Conservation (phyloP, 2,329 filamentous ascomycete species). For the Stromatinia cepivora region DNA sequence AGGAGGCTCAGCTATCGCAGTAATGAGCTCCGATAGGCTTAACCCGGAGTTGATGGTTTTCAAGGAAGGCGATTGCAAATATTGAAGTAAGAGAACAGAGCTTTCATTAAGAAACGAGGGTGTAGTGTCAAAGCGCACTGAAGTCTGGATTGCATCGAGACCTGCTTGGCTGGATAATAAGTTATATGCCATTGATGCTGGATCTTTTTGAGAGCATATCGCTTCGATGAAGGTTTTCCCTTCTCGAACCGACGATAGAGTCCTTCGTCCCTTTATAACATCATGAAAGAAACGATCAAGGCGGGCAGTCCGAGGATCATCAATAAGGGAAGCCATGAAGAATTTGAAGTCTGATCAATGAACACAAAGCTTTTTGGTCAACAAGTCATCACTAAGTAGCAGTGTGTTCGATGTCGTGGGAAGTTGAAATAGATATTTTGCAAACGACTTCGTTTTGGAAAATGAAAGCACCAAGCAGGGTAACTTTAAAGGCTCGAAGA, state of each 20-base stretch:
- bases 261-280: constrained; percentile 44
- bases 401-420: not conserved
- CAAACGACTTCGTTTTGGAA: not conserved
- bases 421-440: not conserved
- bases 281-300: constrained; percentile 45
- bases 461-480: not conserved
- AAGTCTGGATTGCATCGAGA: constrained; percentile 43
- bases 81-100: constrained; percentile 41
- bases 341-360: not conserved
- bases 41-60: constrained; percentile 32
- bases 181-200: constrained; percentile 45
- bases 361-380: not conserved
- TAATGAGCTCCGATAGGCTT: constrained; percentile 48
- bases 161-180: constrained; percentile 43
- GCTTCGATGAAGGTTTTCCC: constrained; percentile 52
- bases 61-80: constrained; percentile 39
- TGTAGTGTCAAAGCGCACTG: constrained; percentile 48
- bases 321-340: constrained; percentile 5
- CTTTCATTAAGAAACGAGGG: constrained; percentile 47
- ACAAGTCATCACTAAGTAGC: accelerated
- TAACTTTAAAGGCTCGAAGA: not conserved
- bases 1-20: constrained; percentile 51
- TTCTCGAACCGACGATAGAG: constrained; percentile 44
- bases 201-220: constrained; percentile 46
- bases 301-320: constrained; percentile 29